Percentiles rank a stretch among this genome's conserved stretches.
Conservation (phyloP, 1,139 yeast genomes). For the Diutina rugosa region DNA sequence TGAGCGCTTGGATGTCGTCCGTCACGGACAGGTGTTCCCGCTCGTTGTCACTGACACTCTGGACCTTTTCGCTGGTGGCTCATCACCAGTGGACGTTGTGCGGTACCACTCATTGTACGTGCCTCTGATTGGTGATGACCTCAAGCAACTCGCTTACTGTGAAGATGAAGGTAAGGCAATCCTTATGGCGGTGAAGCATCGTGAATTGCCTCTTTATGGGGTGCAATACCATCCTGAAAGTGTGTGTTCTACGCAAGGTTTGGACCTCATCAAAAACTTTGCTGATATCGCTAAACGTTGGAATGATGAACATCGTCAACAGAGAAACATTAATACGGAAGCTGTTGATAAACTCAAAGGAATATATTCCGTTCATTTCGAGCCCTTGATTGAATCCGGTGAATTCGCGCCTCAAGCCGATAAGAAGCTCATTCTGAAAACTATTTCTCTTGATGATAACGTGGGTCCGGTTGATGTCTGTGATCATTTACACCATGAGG, state of each 20-base stretch:
- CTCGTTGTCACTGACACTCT: constrained; percentile 5
- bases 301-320: constrained; percentile 1
- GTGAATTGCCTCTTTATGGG: constrained; percentile 60
- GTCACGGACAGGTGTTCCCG: constrained; percentile 76
- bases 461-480: constrained; percentile 28
- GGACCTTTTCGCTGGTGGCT: not conserved
- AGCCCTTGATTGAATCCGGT: not conserved
- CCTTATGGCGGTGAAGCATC: constrained; percentile 72
- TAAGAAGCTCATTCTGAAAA: not conserved
- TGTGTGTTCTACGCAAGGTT: constrained; percentile 66
- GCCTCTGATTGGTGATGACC: constrained; percentile 10
- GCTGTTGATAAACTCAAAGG: not conserved
- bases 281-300: constrained; percentile 35
- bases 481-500: constrained; percentile 18
- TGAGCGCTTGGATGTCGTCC: constrained; percentile 39
- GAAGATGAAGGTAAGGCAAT: constrained; percentile 16
- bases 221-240: constrained; percentile 98
- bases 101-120: constrained; percentile 84
- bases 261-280: constrained; percentile 46
- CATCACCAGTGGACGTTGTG: constrained; percentile 46
- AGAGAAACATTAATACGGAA: not conserved
- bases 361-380: not conserved
- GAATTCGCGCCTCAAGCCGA: not conserved
- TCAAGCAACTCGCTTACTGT: constrained; percentile 49
- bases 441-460: not conserved